phyloP scores from a whole-genome alignment of 1,284 basidiomycete genomes.

The Cryptococcus hybrid region DNA sequence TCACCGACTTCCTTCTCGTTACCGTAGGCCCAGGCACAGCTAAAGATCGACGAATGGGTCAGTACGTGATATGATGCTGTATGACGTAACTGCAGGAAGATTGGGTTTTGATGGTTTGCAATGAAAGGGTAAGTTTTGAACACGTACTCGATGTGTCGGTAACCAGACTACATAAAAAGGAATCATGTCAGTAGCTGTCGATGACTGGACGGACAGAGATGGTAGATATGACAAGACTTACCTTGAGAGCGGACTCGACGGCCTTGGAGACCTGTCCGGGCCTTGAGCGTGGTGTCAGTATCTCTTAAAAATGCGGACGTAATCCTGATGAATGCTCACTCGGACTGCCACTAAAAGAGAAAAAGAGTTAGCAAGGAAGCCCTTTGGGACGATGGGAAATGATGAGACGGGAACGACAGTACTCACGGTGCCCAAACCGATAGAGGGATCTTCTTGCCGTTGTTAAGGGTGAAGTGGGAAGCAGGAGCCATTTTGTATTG shows the following conservation, averaged over 20 bases:
- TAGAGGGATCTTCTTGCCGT: constrained; percentile 47
- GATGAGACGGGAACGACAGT: constrained; percentile 13
- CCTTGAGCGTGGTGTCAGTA: constrained; percentile 8
- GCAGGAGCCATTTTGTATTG: constrained; percentile 22
- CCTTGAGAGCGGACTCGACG: constrained; percentile 47
- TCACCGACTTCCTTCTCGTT: constrained; percentile 87
- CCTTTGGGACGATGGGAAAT: neutral
- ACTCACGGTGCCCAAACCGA: constrained; percentile 55
- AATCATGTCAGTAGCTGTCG: too few relatives aligned
- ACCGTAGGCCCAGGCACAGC: constrained; percentile 48
- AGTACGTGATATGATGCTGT: constrained; percentile 6
- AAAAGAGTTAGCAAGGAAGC: constrained; percentile 1
- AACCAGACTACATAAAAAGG: constrained; percentile 45
- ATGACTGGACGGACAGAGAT: too few relatives aligned
- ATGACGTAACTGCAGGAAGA: neutral
- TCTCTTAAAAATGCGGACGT: neutral
- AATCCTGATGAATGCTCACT: constrained; percentile 17
- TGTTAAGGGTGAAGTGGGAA: constrained; percentile 45
- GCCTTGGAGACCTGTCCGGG: constrained; percentile 51
- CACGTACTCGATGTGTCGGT: constrained; percentile 76
- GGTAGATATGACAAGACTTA: too few relatives aligned
- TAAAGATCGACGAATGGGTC: constrained; percentile 1
- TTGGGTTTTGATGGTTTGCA: neutral
- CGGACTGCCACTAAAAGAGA: constrained; percentile 44
- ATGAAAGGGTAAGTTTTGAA: too few relatives aligned